Evolutionary conservation across 2,329 filamentous ascomycete species (phyloP).

Genomic region (Elsinoe arachidis): DNA sequence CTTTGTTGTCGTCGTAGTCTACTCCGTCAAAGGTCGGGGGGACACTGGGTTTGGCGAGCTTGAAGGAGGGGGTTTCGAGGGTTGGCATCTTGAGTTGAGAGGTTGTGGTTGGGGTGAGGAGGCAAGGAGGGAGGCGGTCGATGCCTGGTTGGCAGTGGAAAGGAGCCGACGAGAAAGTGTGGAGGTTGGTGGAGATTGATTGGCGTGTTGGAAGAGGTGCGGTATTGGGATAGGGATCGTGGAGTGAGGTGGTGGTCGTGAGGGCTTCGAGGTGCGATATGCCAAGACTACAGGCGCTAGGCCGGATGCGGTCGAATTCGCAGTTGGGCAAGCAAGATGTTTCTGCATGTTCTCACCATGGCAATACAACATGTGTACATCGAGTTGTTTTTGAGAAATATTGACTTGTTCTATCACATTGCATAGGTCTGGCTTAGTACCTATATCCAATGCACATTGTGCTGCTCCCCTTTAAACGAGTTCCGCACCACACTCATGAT

Average conservation of each 20-base stretch:
- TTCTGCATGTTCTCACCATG: not conserved
- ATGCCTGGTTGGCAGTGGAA: not conserved
- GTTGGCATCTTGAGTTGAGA: constrained; percentile 61
- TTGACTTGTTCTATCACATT: no score
- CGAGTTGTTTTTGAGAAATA: no score
- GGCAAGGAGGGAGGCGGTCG: not conserved
- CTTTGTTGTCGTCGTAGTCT: constrained; percentile 74
- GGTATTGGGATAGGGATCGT: not conserved
- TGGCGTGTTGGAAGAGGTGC: not conserved
- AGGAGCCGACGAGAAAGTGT: not conserved
- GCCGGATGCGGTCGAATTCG: not conserved
- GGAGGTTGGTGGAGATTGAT: not conserved
- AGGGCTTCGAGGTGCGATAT: constrained; percentile 3
- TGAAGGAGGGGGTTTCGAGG: constrained; percentile 71
- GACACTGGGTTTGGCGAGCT: constrained; percentile 75
- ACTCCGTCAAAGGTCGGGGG: constrained; percentile 78
- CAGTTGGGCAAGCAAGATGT: no score
- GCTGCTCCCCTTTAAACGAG: not conserved
- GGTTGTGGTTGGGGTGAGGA: not conserved
- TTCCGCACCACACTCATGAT: not conserved
- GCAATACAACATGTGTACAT: no score
- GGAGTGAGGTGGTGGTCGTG: not conserved
- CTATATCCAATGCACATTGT: not conserved
- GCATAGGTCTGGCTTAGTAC: not conserved
- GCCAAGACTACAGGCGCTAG: constrained; percentile 5